phyloP scores from a whole-genome alignment of 2,329 filamentous ascomycete genomes.

The Rhytidhysteron rufulum region DNA sequence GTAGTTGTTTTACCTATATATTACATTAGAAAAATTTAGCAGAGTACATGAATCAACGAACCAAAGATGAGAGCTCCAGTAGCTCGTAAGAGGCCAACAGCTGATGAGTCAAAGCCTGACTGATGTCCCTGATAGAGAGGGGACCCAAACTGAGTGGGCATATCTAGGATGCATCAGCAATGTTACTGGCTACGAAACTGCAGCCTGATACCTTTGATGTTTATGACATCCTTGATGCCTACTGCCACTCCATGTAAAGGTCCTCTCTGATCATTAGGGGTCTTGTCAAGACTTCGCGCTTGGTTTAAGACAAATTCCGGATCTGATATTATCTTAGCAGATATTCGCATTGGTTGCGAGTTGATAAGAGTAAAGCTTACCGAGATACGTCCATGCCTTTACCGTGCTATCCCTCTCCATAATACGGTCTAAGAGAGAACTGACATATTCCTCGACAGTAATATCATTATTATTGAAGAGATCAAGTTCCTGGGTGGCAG shows the following conservation, averaged over 20 bases:
- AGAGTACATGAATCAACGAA: constrained; percentile 18
- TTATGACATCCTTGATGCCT: constrained; percentile 56
- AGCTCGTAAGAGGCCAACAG: constrained; percentile 47
- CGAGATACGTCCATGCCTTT: too few relatives aligned
- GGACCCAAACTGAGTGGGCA: constrained; percentile 53
- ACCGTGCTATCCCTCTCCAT: too few relatives aligned
- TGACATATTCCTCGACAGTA: too few relatives aligned
- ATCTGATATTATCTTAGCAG: too few relatives aligned
- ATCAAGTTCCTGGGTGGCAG: too few relatives aligned
- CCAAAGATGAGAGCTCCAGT: constrained; percentile 52
- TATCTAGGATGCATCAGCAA: constrained; percentile 31
- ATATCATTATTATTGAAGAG: too few relatives aligned
- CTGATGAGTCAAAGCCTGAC: constrained; percentile 47
- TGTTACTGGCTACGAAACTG: background rate
- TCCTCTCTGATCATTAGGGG: constrained; percentile 45
- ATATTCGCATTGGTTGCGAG: too few relatives aligned
- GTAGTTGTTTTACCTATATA: too few relatives aligned
- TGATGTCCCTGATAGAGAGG: constrained; percentile 44
- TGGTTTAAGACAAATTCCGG: too few relatives aligned
- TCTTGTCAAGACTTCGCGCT: constrained; percentile 45
- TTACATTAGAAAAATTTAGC: too few relatives aligned
- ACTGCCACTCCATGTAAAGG: constrained; percentile 53
- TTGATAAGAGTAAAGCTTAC: too few relatives aligned
- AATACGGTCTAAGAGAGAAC: too few relatives aligned
- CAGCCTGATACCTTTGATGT: constrained; percentile 42